Evolutionary conservation across 2,329 filamentous ascomycete genomes (phyloP).

Genomic region (Hypoxylon sp.): DNA sequence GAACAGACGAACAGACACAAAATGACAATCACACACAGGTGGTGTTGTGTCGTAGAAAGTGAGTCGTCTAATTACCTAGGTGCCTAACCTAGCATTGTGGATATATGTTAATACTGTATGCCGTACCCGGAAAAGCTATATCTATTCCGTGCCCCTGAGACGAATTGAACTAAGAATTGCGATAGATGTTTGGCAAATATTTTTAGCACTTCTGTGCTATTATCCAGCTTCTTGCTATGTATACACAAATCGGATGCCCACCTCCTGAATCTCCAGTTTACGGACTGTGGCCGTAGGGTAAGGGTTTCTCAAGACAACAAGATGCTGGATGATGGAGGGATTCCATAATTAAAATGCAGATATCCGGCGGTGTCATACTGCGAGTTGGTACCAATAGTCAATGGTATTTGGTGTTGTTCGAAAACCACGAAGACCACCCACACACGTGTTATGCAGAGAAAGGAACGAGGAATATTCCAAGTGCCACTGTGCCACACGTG

Average conservation of each 20-base stretch:
- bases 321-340: neutral
- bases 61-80: too few relatives aligned
- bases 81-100: too few relatives aligned
- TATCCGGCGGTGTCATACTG: neutral
- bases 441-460: conserved; percentile 3
- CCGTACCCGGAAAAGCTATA: too few relatives aligned
- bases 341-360: neutral
- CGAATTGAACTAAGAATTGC: too few relatives aligned
- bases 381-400: neutral
- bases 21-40: too few relatives aligned
- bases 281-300: neutral
- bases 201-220: neutral
- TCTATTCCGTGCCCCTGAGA: too few relatives aligned
- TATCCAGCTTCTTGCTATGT: neutral
- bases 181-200: too few relatives aligned
- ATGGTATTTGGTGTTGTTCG: neutral
- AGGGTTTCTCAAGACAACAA: neutral
- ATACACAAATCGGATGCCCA: neutral
- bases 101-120: too few relatives aligned
- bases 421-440: neutral
- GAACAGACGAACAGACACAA: too few relatives aligned
- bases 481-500: conserved; percentile 1
- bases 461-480: neutral
- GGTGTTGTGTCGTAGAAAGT: too few relatives aligned
- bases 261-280: neutral